Evolutionary conservation across 225 moss, liverwort and hornwort species (phyloP), one percentile per base, ranked within the genome.

Genomic region (Pleurozium schreberi): DNA sequence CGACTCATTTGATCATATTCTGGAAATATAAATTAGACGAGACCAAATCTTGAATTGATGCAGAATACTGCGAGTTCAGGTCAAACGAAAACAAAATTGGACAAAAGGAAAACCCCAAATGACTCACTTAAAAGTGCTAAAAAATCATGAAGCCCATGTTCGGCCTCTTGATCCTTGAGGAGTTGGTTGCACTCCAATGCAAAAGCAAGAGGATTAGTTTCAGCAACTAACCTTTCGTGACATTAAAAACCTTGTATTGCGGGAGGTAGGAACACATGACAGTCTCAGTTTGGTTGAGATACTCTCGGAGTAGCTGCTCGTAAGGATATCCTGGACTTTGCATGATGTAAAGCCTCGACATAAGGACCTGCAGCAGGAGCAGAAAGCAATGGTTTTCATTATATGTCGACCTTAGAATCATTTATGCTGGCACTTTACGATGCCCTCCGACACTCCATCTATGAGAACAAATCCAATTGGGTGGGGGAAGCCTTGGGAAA

Each of bases 191-290:
- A n/a, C 58, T 18, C n/a, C 58, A 80, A 86, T 36, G 22, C 36
- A 73, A 43, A 42, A 67, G 52, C 26, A 74, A 62, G 81, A 86
- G 78, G 47, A 77, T 52, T 71, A 40, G 43, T 33, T 88, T 63
- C 42, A 75, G 82, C 43, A 87, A 80, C 82, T 38, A 81, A 95
- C 93, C 93, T 93, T 92, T 95, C 18, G 94, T 93, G 22, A 93
- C 91, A 58, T 90, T 91, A 53, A 92, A 95, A 76, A 64, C 73
- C 81, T 90, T 93, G 90, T 87, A 92, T 26, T 90, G 91, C 50
- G 94, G 92, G 25, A 95, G 92, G 81, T 93, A 95, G 66, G 93
- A 92, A 90, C 94, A 95, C 93, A 95, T 93, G 49, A 95, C 93
- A 67, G 92, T 92, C 53, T 91, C 86, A 12, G 94, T 95, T 87